Evolutionary conservation across 257 asterid genomes (phyloP).

Genomic region (Solanum chiquidenum): DNA sequence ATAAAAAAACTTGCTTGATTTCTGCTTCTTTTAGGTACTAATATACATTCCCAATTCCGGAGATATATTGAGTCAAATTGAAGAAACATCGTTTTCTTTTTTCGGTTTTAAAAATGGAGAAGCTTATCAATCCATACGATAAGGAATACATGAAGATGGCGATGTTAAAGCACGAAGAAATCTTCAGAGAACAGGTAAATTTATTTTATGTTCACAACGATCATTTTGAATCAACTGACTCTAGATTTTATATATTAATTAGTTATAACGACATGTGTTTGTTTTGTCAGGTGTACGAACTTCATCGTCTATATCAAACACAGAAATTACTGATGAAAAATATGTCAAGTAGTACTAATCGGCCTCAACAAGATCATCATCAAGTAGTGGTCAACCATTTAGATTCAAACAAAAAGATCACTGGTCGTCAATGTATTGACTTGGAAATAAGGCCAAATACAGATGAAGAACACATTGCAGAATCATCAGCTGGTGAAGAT

Average conservation of each 20-base stretch:
- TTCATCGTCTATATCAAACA: conserved; percentile 69
- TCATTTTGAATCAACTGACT: neutral
- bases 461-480: conserved; percentile 4
- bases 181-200: conserved; percentile 77
- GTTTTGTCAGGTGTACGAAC: conserved; percentile 57
- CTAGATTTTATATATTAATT: no score
- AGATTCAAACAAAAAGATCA: neutral
- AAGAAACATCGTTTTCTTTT: neutral
- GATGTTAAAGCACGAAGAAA: conserved; percentile 89
- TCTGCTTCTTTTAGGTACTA: neutral
- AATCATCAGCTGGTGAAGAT: conserved; percentile 9
- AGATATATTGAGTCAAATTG: neutral
- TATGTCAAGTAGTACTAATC: conserved; percentile 5
- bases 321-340: conserved; percentile 76
- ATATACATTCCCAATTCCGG: neutral
- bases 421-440: conserved; percentile 1
- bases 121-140: conserved; percentile 51
- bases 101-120: conserved; percentile 38
- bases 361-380: neutral
- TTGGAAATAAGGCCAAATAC: conserved; percentile 17
- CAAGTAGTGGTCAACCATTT: neutral
- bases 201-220: neutral
- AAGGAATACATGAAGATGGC: conserved; percentile 82
- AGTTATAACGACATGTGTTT: neutral
- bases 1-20: neutral